Conservation (phyloP, 2,329 filamentous ascomycete genomes). For the Periconia macrospinosa region DNA sequence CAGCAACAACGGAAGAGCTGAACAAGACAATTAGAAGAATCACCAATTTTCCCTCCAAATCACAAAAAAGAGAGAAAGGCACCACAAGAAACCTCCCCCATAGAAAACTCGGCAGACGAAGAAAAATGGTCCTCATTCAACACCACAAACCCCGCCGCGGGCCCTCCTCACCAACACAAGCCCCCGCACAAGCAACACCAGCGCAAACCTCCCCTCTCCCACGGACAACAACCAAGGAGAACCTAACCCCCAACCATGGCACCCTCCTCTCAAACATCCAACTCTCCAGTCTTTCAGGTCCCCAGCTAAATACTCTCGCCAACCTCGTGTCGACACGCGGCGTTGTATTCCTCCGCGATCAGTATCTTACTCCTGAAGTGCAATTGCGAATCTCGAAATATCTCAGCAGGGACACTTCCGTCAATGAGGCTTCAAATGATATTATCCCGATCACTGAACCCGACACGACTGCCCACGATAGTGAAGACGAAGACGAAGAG, state of each 20-base stretch:
- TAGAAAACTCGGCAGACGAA: background rate
- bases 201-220: conserved; percentile 47
- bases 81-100: no score
- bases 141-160: background rate
- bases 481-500: background rate
- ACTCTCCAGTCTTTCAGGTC: conserved; percentile 44
- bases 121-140: background rate
- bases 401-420: background rate
- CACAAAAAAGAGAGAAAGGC: background rate
- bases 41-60: background rate
- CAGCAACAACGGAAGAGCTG: no score
- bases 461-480: background rate
- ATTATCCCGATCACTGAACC: background rate
- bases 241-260: conserved; percentile 22
- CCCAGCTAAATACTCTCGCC: conserved; percentile 50
- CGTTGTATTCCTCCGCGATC: conserved; percentile 50
- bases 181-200: conserved; percentile 44
- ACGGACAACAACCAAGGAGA: background rate
- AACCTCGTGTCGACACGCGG: conserved; percentile 31
- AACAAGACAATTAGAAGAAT: background rate
- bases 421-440: background rate
- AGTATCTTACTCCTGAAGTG: conserved; percentile 31
- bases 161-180: background rate
- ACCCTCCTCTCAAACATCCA: conserved; percentile 37
- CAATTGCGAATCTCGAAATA: conserved; percentile 7